Conservation (phyloP, 768 basidiomycete genomes). For the Suillus tomentosus region DNA sequence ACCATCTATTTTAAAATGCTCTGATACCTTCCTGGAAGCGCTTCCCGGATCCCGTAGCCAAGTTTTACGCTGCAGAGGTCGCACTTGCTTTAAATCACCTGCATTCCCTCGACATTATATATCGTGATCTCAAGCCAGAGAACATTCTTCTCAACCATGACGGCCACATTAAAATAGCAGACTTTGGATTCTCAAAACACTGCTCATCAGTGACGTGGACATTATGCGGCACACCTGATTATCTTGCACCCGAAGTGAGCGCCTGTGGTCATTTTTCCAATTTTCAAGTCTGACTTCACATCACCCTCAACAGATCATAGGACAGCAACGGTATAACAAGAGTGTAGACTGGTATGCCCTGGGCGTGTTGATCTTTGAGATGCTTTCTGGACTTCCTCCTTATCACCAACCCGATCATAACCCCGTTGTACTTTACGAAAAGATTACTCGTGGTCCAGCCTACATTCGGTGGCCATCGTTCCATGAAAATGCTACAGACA, state of each 20-base stretch:
- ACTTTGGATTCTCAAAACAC: conserved; percentile 94
- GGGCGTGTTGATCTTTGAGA: conserved; percentile 96
- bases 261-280: not conserved
- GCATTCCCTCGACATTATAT: conserved; percentile 86
- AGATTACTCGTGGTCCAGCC: conserved; percentile 76
- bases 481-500: conserved; percentile 76
- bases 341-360: conserved; percentile 99
- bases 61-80: conserved; percentile 97
- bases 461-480: conserved; percentile 81
- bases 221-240: conserved; percentile 93
- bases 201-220: conserved; percentile 92
- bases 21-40: conserved; percentile 46
- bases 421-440: conserved; percentile 88
- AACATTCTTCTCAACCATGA: conserved; percentile 93
- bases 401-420: conserved; percentile 88
- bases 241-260: conserved; percentile 90
- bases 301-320: conserved; percentile 57
- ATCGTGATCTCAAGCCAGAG: conserved; percentile 97
- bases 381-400: conserved; percentile 94
- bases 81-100: conserved; percentile 90
- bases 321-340: conserved; percentile 88
- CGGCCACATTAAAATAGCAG: conserved; percentile 95
- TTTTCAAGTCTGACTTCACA: not conserved
- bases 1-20: conserved; percentile 22
- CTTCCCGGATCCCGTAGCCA: conserved; percentile 96